Percentiles rank a stretch among this genome's conserved stretches.
phyloP scores from a whole-genome alignment of 805 yeast species.

The Spathaspora gorwiae region DNA sequence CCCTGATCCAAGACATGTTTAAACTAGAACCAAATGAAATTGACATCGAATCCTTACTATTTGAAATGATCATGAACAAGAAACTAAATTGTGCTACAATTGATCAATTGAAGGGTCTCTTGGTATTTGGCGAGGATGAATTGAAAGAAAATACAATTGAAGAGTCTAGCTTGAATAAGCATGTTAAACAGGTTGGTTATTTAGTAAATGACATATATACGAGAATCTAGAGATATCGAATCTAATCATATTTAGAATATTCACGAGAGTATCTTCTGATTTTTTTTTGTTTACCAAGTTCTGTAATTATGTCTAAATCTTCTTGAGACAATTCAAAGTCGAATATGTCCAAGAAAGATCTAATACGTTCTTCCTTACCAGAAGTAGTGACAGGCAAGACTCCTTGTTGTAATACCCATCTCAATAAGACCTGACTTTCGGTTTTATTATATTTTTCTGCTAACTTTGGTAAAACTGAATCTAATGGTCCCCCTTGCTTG shows the following conservation, averaged over 20 bases:
- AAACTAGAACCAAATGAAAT: conserved; percentile 6
- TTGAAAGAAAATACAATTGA: conserved; percentile 6
- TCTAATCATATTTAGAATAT: conserved; percentile 13
- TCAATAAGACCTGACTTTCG: conserved; percentile 38
- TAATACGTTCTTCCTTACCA: conserved; percentile 36
- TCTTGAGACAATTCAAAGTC: conserved; percentile 42
- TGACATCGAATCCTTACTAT: conserved; percentile 23
- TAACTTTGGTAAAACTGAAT: conserved; percentile 25
- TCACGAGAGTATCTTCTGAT: conserved; percentile 22
- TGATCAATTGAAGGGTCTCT: conserved; percentile 25
- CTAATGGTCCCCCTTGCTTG: conserved; percentile 36
- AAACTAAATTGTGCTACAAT: conserved; percentile 28
- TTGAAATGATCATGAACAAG: conserved; percentile 30
- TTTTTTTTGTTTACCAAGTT: conserved; percentile 16
- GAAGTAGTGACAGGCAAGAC: conserved; percentile 46
- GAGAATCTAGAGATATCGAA: neutral
- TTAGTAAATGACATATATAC: conserved; percentile 17
- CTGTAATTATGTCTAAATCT: conserved; percentile 35
- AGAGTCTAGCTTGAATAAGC: conserved; percentile 15
- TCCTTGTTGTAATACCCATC: conserved; percentile 40
- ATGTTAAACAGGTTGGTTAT: conserved; percentile 23
- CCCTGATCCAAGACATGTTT: conserved; percentile 17
- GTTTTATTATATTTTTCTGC: conserved; percentile 34
- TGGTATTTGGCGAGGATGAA: conserved; percentile 18
- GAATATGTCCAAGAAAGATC: conserved; percentile 27